A percentile compares a stretch with the other conserved stretches of the same genome.
Conservation (phyloP, 2,329 filamentous ascomycete species). For the Aplosporella prunicola region DNA sequence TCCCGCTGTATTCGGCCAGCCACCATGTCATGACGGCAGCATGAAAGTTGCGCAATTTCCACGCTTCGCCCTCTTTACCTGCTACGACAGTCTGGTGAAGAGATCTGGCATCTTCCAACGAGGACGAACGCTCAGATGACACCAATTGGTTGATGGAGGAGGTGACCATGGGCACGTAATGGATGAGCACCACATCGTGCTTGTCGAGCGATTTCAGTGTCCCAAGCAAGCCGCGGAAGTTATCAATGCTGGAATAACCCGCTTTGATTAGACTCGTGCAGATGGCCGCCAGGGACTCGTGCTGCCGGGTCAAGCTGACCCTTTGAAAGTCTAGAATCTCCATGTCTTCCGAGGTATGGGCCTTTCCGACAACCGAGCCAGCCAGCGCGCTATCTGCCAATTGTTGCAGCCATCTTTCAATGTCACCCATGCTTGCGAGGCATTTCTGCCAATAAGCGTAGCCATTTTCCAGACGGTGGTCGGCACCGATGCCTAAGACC, state of each 20-base stretch:
- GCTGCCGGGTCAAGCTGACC: slow-evolving; percentile 73
- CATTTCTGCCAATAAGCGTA: slow-evolving; percentile 64
- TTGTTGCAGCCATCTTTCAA: slow-evolving; percentile 67
- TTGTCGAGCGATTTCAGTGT: slow-evolving; percentile 61
- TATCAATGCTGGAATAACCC: slow-evolving; percentile 57
- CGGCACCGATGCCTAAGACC: slow-evolving; percentile 43
- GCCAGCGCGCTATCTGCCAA: slow-evolving; percentile 69
- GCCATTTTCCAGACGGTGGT: slow-evolving; percentile 42
- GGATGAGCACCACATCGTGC: slow-evolving; percentile 66
- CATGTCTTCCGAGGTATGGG: slow-evolving; percentile 49
- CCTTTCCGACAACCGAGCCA: slow-evolving; percentile 62
- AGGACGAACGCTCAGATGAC: slow-evolving; percentile 23
- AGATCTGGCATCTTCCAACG: slow-evolving; percentile 58
- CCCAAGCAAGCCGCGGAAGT: slow-evolving; percentile 64
- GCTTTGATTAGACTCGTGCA: slow-evolving; percentile 69
- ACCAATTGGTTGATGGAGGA: slow-evolving; percentile 37
- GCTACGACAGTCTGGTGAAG: slow-evolving; percentile 61
- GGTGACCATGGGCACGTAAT: slow-evolving; percentile 72
- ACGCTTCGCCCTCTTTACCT: slow-evolving; percentile 56
- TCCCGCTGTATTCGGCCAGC: slow-evolving; percentile 86
- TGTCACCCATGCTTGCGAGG: slow-evolving; percentile 62
- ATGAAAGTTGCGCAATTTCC: slow-evolving; percentile 66
- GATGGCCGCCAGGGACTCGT: slow-evolving; percentile 78
- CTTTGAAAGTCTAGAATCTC: slow-evolving; percentile 76
- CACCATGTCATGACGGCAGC: slow-evolving; percentile 75